phyloP scores from a whole-genome alignment of 768 basidiomycete species.

The Candolleomyces eurysporus region DNA sequence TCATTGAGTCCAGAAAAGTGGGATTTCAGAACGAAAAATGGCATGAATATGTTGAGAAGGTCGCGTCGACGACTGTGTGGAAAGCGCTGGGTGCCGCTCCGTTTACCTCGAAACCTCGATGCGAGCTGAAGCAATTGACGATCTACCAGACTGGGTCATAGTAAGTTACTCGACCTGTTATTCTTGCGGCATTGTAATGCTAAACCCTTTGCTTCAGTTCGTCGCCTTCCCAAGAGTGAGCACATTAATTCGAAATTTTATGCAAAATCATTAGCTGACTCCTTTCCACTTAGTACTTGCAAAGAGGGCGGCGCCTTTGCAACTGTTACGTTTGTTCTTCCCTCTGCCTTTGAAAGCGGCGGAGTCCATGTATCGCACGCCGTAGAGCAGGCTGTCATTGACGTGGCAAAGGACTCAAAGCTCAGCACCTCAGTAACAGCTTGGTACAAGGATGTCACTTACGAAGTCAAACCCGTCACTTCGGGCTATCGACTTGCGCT shows the following conservation, averaged over 20 bases:
- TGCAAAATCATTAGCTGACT: neutral
- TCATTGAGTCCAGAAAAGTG: neutral
- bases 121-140: neutral
- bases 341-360: too few relatives aligned
- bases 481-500: too few relatives aligned
- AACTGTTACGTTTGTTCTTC: constrained; percentile 35
- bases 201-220: neutral
- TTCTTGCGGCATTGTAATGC: neutral
- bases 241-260: neutral
- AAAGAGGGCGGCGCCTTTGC: constrained; percentile 35
- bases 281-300: neutral
- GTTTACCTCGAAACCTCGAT: neutral
- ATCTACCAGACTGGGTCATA: neutral
- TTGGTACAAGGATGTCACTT: too few relatives aligned
- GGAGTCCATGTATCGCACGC: too few relatives aligned
- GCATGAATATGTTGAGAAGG: neutral
- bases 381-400: too few relatives aligned
- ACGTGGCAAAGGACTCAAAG: too few relatives aligned
- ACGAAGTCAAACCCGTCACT: too few relatives aligned
- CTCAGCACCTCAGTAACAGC: too few relatives aligned
- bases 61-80: neutral
- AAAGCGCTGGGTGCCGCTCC: neutral
- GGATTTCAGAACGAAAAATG: neutral
- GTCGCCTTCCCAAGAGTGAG: neutral
- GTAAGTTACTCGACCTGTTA: neutral